Conservation (phyloP, 306 rosid genomes). For the Ziziphus jujuba region DNA sequence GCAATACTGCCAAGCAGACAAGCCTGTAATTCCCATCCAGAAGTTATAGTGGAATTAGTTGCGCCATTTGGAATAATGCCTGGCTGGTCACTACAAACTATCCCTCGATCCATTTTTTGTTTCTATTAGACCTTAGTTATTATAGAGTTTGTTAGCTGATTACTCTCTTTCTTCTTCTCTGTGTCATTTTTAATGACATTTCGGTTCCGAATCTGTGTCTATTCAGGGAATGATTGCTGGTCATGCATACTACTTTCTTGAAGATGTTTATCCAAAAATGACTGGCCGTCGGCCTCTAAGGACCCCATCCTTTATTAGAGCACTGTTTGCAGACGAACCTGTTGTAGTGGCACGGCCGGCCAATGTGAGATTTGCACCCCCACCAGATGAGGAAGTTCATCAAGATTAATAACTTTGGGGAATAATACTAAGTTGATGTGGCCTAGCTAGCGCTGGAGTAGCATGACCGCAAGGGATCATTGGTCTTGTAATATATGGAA, state of each 20-base stretch:
- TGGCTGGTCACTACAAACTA: background rate
- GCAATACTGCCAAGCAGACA: too few relatives aligned
- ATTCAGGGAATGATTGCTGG: conserved; percentile 98
- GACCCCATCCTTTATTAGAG: conserved; percentile 90
- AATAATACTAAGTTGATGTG: conserved; percentile 3
- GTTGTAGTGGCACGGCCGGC: conserved; percentile 82
- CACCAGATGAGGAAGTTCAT: conserved; percentile 60
- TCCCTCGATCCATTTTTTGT: too few relatives aligned
- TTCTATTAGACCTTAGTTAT: too few relatives aligned
- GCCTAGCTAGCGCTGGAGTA: conserved; percentile 1
- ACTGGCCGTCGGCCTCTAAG: conserved; percentile 77
- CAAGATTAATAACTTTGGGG: conserved; percentile 38
- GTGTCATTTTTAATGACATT: too few relatives aligned
- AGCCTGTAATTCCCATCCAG: too few relatives aligned
- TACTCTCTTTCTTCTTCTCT: background rate
- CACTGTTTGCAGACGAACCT: conserved; percentile 77
- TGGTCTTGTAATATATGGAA: conserved; percentile 54
- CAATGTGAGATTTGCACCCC: conserved; percentile 82
- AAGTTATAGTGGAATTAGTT: too few relatives aligned
- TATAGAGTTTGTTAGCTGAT: too few relatives aligned
- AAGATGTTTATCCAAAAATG: conserved; percentile 92
- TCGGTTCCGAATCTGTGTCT: background rate
- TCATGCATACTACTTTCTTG: conserved; percentile 93
- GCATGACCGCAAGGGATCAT: conserved; percentile 20
- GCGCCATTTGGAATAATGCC: background rate